These are phyloP conservation scores for Blumeria graminis DNA, from an alignment of 2,329 filamentous ascomycete species.

Conservation along the genomic window DNA sequence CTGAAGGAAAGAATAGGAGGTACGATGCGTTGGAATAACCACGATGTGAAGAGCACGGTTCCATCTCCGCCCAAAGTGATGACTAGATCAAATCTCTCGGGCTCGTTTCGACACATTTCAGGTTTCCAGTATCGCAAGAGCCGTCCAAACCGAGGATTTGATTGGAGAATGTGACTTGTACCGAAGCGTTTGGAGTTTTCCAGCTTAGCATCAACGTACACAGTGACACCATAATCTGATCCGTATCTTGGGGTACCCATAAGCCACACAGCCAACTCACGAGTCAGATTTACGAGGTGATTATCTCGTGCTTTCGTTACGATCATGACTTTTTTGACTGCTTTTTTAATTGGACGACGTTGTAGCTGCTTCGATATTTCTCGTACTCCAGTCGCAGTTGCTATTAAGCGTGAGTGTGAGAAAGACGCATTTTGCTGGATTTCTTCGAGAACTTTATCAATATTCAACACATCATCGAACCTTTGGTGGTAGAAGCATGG, in stretches of 20 bases:
- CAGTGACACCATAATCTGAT: constrained; percentile 72
- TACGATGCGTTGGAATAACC: constrained; percentile 78
- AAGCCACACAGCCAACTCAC: constrained; percentile 72
- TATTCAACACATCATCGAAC: constrained; percentile 88
- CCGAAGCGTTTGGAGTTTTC: constrained; percentile 74
- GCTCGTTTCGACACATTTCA: constrained; percentile 78
- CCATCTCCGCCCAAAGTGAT: constrained; percentile 70
- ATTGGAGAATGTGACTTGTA: constrained; percentile 42
- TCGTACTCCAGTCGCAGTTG: constrained; percentile 82
- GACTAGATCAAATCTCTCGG: constrained; percentile 89
- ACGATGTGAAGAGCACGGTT: constrained; percentile 69
- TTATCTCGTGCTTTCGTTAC: constrained; percentile 96
- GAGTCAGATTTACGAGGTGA: constrained; percentile 65
- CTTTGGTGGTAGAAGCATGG: constrained; percentile 96
- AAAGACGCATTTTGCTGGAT: constrained; percentile 73
- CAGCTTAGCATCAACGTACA: constrained; percentile 95
- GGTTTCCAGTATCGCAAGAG: constrained; percentile 95
- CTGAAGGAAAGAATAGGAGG: constrained; percentile 69
- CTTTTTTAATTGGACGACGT: constrained; percentile 71
- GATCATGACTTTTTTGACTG: constrained; percentile 90
- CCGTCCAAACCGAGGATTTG: constrained; percentile 50
- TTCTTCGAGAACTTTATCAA: constrained; percentile 84
- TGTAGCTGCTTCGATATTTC: constrained; percentile 93
- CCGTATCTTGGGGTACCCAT: constrained; percentile 75
- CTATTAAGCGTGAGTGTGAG: constrained; percentile 80